Conservation (phyloP, 306 rosid species). For the Elaeagnus macrophylla region DNA sequence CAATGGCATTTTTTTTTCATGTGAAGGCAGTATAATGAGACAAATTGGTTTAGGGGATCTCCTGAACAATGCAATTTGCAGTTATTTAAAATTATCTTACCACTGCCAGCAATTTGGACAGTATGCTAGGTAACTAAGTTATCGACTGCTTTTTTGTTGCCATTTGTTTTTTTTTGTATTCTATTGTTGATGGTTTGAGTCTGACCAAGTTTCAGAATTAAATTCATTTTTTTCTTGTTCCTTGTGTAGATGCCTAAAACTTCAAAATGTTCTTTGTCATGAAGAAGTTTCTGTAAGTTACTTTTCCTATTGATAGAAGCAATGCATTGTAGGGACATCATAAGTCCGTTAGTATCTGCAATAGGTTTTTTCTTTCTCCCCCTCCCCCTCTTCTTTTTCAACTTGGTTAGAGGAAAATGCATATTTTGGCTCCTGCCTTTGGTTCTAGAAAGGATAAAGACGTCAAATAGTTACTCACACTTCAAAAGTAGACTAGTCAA, state of each 20-base stretch:
- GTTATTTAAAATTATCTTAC: slow-evolving; percentile 44
- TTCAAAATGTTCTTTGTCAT: slow-evolving; percentile 56
- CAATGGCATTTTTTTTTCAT: neutral
- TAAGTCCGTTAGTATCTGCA: neutral
- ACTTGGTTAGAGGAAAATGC: neutral
- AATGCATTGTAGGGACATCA: neutral
- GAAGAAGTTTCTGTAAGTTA: slow-evolving; percentile 65
- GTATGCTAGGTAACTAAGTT: slow-evolving; percentile 47
- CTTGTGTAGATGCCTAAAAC: slow-evolving; percentile 56
- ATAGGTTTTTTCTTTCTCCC: neutral
- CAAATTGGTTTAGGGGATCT: slow-evolving; percentile 38
- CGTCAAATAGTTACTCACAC: neutral
- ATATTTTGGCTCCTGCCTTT: neutral
- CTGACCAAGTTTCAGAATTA: slow-evolving; percentile 3
- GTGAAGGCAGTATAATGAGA: slow-evolving; percentile 47
- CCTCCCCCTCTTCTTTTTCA: too few relatives aligned
- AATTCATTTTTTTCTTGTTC: slow-evolving; percentile 17
- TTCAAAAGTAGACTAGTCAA: neutral
- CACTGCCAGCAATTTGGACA: slow-evolving; percentile 62
- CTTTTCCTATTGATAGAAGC: neutral
- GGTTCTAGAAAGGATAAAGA: neutral
- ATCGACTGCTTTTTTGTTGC: neutral
- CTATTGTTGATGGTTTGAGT: neutral
- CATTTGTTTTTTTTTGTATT: neutral
- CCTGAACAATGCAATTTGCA: slow-evolving; percentile 20